Base-by-base conservation (phyloP, 257 asterid species). In the Ilex aquifolium region DNA sequence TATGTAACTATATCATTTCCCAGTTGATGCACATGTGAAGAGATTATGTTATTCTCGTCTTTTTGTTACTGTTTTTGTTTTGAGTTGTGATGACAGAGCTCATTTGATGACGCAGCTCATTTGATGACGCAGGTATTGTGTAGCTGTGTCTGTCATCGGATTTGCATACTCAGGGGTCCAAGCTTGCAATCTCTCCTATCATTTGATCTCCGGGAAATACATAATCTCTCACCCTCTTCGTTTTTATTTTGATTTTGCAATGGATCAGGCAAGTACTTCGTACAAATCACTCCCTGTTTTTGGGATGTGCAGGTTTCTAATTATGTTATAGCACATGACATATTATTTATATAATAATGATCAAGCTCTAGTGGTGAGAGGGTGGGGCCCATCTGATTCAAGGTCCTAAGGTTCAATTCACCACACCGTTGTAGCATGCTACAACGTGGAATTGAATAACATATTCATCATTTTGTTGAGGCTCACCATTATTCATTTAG, bases 181-280 rank as follows among this genome's bases (percentile, higher is more conserved):
- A 78, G 89, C 86, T 12, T 79, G 58, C 59, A 81, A 69, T 66
- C 62, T 84, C 32, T 79, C 88, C 7, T 84, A 76, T 65, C 56
- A 70, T 72, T 74, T 88, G 84, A 85, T 80, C 44, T 74, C 89
- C 2, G 86, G 73, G 73, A 88, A 82, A 65, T 87, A 82, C 39
- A 64, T 77, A 21, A 65, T 82, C 76, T 67, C 95, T 11, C 82
- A 68, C 74, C 71, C 68, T 58, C 68, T 79, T 13, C 89, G 84
- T 12, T 66, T 65, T 73, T 87, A 77, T 69, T 82, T 91, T 13
- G 86, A 78, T 64, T 88, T 91, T 70, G 69, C 82, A 21, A 77
- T 88, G 82, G 95, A 91, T 69, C 97, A 91, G 96, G 97, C 81
- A 69, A 80, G 90, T 79, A 11, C 4, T 15, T 49, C 17, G 10